Evolutionary conservation across 352 stramenopile species (phyloP), one percentile per base, ranked within the genome.

Genomic region (Saprolegnia diclina): DNA sequence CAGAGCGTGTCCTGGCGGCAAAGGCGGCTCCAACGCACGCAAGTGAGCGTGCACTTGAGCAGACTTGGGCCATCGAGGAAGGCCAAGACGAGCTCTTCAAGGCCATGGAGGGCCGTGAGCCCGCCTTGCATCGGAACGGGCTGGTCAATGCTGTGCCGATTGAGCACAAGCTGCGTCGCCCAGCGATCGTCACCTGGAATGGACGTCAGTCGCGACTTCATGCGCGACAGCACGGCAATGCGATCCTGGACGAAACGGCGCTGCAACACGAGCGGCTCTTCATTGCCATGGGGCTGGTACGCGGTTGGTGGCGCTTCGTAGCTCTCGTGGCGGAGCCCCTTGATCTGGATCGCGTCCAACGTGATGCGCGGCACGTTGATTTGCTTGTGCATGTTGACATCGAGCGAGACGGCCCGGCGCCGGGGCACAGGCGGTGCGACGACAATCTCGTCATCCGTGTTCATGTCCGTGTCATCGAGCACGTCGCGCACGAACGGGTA

Each of bases 251-350:
- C 42, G 18, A 48, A n/a, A n/a, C 42, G 72, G 63, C 79, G 72
- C 70, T 88, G 77, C 42, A 82, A 73, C 46, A 78, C 70, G 19
- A 92, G 76, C 56, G 84, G 84, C 66, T 93, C 81, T 24, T 89
- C 79, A 10, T 82, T 78, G 0, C 74, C 65, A 21, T 80, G 76
- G 14, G 85, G 85, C 42, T 77, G 83, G 64, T 90, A 91, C 45
- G 85, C 79, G 18, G 85, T 89, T 16, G 85, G 85, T 37, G 85
- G 87, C 50, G 82, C 73, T 71, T 80, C 67, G 68, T 81, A 90
- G 52, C 73, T 78, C 72, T 79, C 71, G 52, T 89, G 87, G 64
- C 85, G 76, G 26, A 88, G 42, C 7, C 42, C 42, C 42, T 48
- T 48, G 11, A 48, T 48, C 42, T 48, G 42, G 1, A 48, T 48